Evolutionary conservation across 495 filamentous ascomycete genomes (phyloP).

Genomic region (Aspergillus sparsus): DNA sequence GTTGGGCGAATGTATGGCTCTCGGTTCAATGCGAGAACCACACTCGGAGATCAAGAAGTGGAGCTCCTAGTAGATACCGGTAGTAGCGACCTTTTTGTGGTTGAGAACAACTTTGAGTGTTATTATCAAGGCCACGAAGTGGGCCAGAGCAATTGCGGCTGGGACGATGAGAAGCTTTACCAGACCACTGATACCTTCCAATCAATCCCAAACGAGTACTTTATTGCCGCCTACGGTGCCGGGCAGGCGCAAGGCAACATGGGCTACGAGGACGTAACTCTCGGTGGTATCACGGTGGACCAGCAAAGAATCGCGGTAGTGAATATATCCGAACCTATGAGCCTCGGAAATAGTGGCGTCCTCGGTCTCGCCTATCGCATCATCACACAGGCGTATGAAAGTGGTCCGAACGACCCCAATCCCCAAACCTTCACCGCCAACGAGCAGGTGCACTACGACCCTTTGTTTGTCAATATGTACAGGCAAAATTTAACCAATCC

Average conservation of each 20-base stretch:
- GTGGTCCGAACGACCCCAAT: conserved; percentile 29
- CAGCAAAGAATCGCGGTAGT: conserved; percentile 56
- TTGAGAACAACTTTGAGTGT: conserved; percentile 50
- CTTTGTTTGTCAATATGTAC: conserved; percentile 60
- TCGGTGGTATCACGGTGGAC: conserved; percentile 56
- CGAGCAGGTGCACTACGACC: conserved; percentile 49
- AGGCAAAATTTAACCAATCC: conserved; percentile 52
- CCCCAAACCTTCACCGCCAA: conserved; percentile 22
- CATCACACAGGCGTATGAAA: conserved; percentile 38
- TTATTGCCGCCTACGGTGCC: conserved; percentile 61
- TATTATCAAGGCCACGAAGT: conserved; percentile 26
- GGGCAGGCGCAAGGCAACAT: conserved; percentile 57
- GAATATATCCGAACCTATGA: conserved; percentile 47
- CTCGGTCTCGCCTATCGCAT: conserved; percentile 63
- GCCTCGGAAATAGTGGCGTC: conserved; percentile 52
- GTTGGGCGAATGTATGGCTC: conserved; percentile 17
- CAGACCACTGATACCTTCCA: conserved; percentile 41
- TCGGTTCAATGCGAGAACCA: conserved; percentile 28
- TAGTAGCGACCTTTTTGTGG: conserved; percentile 62
- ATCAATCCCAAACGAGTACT: conserved; percentile 47
- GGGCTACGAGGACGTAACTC: conserved; percentile 55
- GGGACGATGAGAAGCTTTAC: conserved; percentile 48
- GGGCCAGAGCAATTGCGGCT: conserved; percentile 41
- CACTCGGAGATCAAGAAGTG: conserved; percentile 39
- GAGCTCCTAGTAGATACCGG: conserved; percentile 61